Evolutionary conservation across 345 rosid species (phyloP).

Genomic region (Acer negundo): DNA sequence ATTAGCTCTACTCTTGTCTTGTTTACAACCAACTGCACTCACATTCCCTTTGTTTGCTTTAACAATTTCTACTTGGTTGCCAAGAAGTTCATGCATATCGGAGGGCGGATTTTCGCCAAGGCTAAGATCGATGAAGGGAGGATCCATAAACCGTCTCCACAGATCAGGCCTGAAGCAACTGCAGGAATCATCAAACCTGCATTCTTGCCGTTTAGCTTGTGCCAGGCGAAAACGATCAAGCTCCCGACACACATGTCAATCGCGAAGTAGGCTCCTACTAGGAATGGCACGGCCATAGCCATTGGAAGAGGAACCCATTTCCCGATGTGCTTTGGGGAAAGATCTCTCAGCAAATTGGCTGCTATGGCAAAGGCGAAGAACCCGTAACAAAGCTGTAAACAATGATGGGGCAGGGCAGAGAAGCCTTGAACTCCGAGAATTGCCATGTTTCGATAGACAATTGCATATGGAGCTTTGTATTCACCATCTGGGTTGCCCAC

Average conservation of each 20-base stretch:
- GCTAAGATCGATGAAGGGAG: conserved; percentile 83
- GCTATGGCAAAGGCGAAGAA: conserved; percentile 80
- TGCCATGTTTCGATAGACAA: conserved; percentile 91
- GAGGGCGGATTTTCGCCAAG: conserved; percentile 66
- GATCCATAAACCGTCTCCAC: conserved; percentile 95
- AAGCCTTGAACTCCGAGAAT: conserved; percentile 91
- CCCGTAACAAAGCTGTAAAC: conserved; percentile 82
- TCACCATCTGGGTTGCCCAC: conserved; percentile 90
- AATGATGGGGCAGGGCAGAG: conserved; percentile 85
- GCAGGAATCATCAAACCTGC: conserved; percentile 80
- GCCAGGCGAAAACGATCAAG: conserved; percentile 57
- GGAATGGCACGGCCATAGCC: conserved; percentile 98
- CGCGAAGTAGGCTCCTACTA: conserved; percentile 85
- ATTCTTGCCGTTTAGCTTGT: conserved; percentile 46
- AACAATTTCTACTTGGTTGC: conserved; percentile 24
- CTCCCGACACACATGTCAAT: conserved; percentile 86
- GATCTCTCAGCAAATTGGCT: conserved; percentile 65
- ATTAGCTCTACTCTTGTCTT: not conserved
- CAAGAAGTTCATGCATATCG: conserved; percentile 77
- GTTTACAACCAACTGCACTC: not conserved
- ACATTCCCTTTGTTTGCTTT: not conserved
- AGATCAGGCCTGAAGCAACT: conserved; percentile 88
- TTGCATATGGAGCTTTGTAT: conserved; percentile 94
- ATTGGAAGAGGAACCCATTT: conserved; percentile 90
- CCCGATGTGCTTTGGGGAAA: conserved; percentile 45